Percentiles rank a stretch among this genome's conserved stretches.
Conservation (phyloP, 2,329 filamentous ascomycete genomes). For the Phialemoniopsis sp. region DNA sequence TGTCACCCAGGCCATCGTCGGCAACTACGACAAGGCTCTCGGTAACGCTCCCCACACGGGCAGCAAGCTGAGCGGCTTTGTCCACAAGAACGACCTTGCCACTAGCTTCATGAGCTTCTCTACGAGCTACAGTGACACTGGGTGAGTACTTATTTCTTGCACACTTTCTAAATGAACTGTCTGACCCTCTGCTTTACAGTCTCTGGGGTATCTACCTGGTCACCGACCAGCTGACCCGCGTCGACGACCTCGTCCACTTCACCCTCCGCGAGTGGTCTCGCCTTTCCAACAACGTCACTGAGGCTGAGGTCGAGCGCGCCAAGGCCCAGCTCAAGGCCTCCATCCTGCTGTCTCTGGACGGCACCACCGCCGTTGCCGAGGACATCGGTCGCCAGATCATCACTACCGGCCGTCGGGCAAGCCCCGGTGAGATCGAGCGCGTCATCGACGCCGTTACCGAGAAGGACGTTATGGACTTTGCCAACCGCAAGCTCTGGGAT, state of each 20-base stretch:
- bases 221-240: conserved; percentile 77
- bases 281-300: conserved; percentile 80
- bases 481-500: conserved; percentile 94
- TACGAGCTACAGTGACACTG: conserved; percentile 98
- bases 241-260: conserved; percentile 98
- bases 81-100: conserved; percentile 91
- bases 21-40: conserved; percentile 99
- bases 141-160: conserved; percentile 53
- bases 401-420: conserved; percentile 90
- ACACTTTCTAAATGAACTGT: not conserved
- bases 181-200: conserved; percentile 41
- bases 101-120: conserved; percentile 99
- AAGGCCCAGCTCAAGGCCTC: conserved; percentile 99
- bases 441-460: conserved; percentile 84
- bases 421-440: conserved; percentile 90
- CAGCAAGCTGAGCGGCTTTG: conserved; percentile 93
- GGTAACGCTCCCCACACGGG: conserved; percentile 96
- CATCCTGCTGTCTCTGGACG: conserved; percentile 93
- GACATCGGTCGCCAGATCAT: conserved; percentile 98
- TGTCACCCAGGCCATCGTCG: conserved; percentile 96
- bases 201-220: conserved; percentile 99
- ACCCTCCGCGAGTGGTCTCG: conserved; percentile 97
- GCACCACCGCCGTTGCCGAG: conserved; percentile 94
- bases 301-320: conserved; percentile 93
- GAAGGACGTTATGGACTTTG: conserved; percentile 97